Conservation (phyloP, 345 rosid species). For the Combretum micranthum region DNA sequence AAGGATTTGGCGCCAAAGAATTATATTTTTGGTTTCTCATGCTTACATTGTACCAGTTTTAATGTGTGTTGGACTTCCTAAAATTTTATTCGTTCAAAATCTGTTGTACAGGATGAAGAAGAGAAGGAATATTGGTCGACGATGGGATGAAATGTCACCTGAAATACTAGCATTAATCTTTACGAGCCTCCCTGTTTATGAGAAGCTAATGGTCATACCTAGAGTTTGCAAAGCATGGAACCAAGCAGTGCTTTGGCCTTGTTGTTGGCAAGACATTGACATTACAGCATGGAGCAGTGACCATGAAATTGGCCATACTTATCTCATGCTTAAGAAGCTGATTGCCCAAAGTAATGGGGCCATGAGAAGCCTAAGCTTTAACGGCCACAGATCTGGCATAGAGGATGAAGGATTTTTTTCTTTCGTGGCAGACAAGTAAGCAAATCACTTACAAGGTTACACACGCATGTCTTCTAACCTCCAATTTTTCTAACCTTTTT, state of each 20-base stretch:
- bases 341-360: conserved; percentile 20
- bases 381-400: conserved; percentile 12
- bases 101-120: too few relatives aligned
- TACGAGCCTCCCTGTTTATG: conserved; percentile 15
- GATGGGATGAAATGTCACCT: conserved; percentile 25
- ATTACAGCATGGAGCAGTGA: conserved; percentile 25
- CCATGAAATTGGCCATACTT: conserved; percentile 11
- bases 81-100: too few relatives aligned
- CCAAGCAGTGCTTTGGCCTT: conserved; percentile 15
- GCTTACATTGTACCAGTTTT: too few relatives aligned
- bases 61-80: too few relatives aligned
- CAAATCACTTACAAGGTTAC: not conserved
- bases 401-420: conserved; percentile 5
- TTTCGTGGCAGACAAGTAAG: conserved; percentile 27
- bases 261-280: conserved; percentile 29
- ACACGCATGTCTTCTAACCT: not conserved
- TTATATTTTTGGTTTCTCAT: too few relatives aligned
- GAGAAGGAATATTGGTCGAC: not conserved
- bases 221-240: conserved; percentile 25
- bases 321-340: conserved; percentile 21
- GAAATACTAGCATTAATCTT: conserved; percentile 24
- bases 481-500: not conserved
- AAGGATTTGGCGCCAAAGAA: too few relatives aligned
- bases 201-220: conserved; percentile 18
- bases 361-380: conserved; percentile 19